A percentile compares a stretch with the other conserved stretches of the same genome.
These are phyloP conservation scores for Wickerhamiella galacta DNA, from an alignment of 805 yeast species.

Conservation along the genomic window DNA sequence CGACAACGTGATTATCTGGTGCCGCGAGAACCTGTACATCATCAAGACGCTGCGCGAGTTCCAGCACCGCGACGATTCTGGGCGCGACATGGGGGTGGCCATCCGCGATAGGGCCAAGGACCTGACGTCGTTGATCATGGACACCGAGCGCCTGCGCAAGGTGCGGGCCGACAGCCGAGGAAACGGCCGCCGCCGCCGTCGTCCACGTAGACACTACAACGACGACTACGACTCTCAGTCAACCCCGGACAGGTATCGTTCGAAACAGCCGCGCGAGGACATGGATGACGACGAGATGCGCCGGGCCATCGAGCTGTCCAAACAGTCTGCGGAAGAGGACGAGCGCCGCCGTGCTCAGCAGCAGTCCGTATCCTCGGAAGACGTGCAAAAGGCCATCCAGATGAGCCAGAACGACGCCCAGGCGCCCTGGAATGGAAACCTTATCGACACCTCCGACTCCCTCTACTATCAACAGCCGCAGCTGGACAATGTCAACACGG, in stretches of 20 bases:
- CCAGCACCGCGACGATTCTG: constrained; percentile 59
- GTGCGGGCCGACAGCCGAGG: constrained; percentile 35
- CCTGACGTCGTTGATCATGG: constrained; percentile 58
- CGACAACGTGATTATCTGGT: constrained; percentile 83
- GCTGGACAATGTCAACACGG: constrained; percentile 16
- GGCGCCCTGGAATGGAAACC: constrained; percentile 24
- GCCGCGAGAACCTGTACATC: constrained; percentile 71
- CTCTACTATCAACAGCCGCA: constrained; percentile 10
- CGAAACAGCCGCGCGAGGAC: constrained; percentile 20
- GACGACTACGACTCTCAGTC: background rate
- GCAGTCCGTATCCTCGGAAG: constrained; percentile 36
- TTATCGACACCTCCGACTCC: constrained; percentile 9
- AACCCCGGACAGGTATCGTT: background rate
- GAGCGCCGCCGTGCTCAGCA: constrained; percentile 29
- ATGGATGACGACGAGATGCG: constrained; percentile 55
- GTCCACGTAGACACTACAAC: background rate
- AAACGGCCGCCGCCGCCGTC: constrained; percentile 1
- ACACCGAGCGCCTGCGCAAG: constrained; percentile 60
- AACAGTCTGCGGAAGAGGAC: constrained; percentile 71
- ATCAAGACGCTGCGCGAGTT: constrained; percentile 85
- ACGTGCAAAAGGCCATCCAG: constrained; percentile 50
- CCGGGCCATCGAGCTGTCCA: constrained; percentile 65
- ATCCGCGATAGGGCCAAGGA: constrained; percentile 84
- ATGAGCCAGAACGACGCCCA: constrained; percentile 51
- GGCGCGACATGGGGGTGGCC: constrained; percentile 74